Conservation (phyloP, 139 green algal genomes). For the Haematococcus sp. region DNA sequence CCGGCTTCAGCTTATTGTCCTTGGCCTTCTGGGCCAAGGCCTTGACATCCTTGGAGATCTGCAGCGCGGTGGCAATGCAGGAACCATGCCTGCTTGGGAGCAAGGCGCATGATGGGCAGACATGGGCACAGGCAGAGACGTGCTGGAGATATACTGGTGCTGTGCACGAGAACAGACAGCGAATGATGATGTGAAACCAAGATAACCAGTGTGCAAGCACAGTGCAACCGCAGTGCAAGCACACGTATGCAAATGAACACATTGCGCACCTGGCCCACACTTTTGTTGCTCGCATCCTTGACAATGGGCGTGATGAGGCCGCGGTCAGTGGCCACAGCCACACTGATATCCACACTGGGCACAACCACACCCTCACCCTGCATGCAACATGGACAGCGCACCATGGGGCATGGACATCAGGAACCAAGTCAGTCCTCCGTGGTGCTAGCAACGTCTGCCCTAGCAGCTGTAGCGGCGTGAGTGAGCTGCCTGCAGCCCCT, state of each 20-base stretch:
- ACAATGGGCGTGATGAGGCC: slow-evolving; percentile 94
- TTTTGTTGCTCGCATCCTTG: slow-evolving; percentile 62
- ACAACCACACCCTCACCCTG: slow-evolving; percentile 7
- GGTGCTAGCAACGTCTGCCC: background rate
- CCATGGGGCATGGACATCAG: slow-evolving; percentile 17
- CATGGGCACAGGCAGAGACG: no score
- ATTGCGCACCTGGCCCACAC: background rate
- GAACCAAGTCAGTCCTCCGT: background rate
- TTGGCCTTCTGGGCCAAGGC: slow-evolving; percentile 75
- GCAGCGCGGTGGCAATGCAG: background rate
- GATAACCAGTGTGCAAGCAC: background rate
- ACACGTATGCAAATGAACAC: no score
- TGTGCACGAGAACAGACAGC: background rate
- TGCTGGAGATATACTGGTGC: no score
- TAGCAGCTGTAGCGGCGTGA: slow-evolving; percentile 17
- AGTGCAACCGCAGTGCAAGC: no score
- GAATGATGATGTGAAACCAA: background rate
- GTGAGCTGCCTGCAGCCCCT: slow-evolving; percentile 7
- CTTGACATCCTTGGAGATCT: slow-evolving; percentile 52
- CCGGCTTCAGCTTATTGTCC: slow-evolving; percentile 86
- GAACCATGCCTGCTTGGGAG: slow-evolving; percentile 22
- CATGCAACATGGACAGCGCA: slow-evolving; percentile 18
- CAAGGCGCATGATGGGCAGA: no score
- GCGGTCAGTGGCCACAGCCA: slow-evolving; percentile 85
- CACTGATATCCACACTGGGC: slow-evolving; percentile 67